Evolutionary conservation across 164 flowering plant genomes (phyloP).

Genomic region (Annona squamosa): DNA sequence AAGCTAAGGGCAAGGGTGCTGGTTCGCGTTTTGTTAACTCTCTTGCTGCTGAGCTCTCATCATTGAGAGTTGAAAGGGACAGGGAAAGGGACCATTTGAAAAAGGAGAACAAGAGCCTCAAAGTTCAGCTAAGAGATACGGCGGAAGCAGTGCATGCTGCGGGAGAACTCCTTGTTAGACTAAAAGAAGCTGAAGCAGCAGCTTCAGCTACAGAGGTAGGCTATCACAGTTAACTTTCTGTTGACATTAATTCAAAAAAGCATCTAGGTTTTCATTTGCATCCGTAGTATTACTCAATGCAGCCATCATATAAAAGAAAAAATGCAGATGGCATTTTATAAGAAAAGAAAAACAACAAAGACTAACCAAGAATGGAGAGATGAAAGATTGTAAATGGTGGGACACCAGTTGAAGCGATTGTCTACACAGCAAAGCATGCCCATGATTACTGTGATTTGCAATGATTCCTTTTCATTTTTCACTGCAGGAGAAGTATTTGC

Average conservation of each 20-base stretch:
- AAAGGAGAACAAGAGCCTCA: slow-evolving; percentile 76
- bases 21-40: slow-evolving; percentile 65
- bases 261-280: too few species aligned
- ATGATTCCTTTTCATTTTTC: too few species aligned
- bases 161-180: slow-evolving; percentile 85
- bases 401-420: too few species aligned
- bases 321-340: too few species aligned
- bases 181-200: slow-evolving; percentile 84
- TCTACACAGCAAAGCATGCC: too few species aligned
- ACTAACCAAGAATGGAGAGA: too few species aligned
- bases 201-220: slow-evolving; percentile 71
- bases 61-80: slow-evolving; percentile 68
- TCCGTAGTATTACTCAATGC: too few species aligned
- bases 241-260: too few species aligned
- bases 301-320: too few species aligned
- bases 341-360: too few species aligned
- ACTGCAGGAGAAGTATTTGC: slow-evolving; percentile 46
- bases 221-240: not conserved
- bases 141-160: slow-evolving; percentile 99
- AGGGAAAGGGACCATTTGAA: slow-evolving; percentile 68
- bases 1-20: slow-evolving; percentile 65
- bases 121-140: slow-evolving; percentile 80
- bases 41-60: slow-evolving; percentile 86
- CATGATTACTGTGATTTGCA: too few species aligned
- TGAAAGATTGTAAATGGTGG: too few species aligned